These are phyloP conservation scores for Coriolopsis trogii DNA, from an alignment of 1,284 basidiomycete species.

Conservation along the genomic window DNA sequence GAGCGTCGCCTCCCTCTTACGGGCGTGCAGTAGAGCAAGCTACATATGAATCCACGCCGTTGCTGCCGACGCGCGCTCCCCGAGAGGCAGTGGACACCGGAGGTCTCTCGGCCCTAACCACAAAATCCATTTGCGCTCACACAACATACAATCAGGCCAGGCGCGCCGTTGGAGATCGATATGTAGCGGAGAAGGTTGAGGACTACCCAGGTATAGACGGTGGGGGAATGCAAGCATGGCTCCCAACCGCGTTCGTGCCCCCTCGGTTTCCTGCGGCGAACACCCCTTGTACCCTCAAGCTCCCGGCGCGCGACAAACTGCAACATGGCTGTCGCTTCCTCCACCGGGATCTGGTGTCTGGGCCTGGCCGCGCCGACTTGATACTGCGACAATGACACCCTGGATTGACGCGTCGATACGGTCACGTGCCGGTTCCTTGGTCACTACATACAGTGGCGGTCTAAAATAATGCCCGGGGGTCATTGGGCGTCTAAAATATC, in stretches of 20 bases:
- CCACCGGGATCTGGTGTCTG: background rate
- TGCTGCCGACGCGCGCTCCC: slow-evolving; percentile 10
- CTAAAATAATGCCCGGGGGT: no score
- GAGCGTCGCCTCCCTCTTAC: background rate
- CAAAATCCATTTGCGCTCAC: background rate
- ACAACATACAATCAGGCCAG: no score
- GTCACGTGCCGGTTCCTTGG: no score
- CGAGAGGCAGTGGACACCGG: background rate
- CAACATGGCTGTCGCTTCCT: background rate
- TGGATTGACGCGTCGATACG: slow-evolving; percentile 25
- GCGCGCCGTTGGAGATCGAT: no score
- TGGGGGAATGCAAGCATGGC: slow-evolving; percentile 1
- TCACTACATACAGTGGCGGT: no score
- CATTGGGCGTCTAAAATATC: no score
- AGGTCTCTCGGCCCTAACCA: background rate
- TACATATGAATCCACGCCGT: slow-evolving; percentile 11
- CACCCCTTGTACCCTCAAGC: no score
- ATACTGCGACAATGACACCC: slow-evolving; percentile 6
- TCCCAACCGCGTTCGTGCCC: no score
- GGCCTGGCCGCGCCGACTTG: slow-evolving; percentile 1
- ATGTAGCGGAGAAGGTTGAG: no score
- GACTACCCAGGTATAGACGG: no score
- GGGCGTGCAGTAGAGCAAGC: background rate
- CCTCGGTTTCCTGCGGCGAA: no score
- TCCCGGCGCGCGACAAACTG: background rate